Conservation (phyloP, 75 land plant genomes). For the Sequoiadendron giganteum region DNA sequence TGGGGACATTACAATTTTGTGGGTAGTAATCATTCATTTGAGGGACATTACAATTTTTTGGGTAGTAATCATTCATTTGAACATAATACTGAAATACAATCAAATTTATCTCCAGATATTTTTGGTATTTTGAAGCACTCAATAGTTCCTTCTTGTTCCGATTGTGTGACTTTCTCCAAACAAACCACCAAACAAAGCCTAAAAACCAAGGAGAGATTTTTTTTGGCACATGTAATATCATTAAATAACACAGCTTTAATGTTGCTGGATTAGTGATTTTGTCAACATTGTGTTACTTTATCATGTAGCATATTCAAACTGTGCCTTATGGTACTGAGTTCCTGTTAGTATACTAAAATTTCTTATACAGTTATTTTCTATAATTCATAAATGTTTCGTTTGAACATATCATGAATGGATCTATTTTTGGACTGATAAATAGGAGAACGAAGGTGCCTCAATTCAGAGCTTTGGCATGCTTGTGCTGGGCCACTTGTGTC, state of each 20-base stretch:
- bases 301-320: not conserved
- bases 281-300: not conserved
- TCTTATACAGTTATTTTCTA: not conserved
- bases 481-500: slow-evolving; percentile 84
- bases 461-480: slow-evolving; percentile 84
- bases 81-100: not conserved
- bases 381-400: not conserved
- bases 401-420: not conserved
- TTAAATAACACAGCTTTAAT: not conserved
- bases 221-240: not conserved
- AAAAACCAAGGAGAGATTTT: not conserved
- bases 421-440: not conserved
- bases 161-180: not conserved
- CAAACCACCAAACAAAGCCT: not conserved
- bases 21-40: not conserved
- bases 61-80: not conserved
- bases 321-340: not conserved
- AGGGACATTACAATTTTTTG: not conserved
- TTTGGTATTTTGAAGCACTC: not conserved
- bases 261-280: not conserved
- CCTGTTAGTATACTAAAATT: not conserved
- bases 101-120: not conserved
- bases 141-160: not conserved
- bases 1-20: not conserved
- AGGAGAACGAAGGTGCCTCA: slow-evolving; percentile 55